Base-by-base conservation (phyloP, 1,284 basidiomycete species). In the Pseudozyma flocculosa region DNA sequence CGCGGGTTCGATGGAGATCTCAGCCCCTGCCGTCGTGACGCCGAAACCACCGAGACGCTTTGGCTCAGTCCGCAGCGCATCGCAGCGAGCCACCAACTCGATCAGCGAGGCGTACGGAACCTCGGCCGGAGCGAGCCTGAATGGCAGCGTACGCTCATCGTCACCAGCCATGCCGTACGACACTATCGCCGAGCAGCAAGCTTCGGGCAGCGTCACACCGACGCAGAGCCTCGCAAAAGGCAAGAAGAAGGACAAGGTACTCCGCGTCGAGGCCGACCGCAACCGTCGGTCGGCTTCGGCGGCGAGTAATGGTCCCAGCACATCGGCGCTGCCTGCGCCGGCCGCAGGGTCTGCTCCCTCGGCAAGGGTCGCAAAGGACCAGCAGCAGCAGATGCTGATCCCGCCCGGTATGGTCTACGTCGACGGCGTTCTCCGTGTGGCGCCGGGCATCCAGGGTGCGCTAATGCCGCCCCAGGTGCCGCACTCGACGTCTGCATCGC, bases 381-480 rank as follows among this genome's bases (percentile, higher is more conserved):
- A n/a, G 44, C 44, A 5, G 34, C 44, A 37, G 22, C 24, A 23
- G 21, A 32, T 18, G 9, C 19, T 17, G 10, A 39, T 54, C 18
- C 62, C 62, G 10, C 43, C 54, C 0, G 62, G 62, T 1, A 54
- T 61, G 51, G 34, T 54, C 26, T 54, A 50, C 19, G 32, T 48
- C 18, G 58, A 65, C 18, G 58, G 58, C 9, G 39, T 36, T n/a
- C 42, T 65, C 11, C 62, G 62, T 8, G 48, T 53, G 29, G 54
- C 60, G 21, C 62, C 62, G 14, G 58, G 62, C 30, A 61, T 65
- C 14, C 51, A 51, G 19, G 62, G 62, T 22, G 62, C 62, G 1
- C 37, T 58, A 4, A 32, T 61, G 7, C 58, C 62, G 3, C 52
- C 45, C 11, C 37, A 48, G 18, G 47, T 34, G 30, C 49, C 52